A percentile compares a stretch with the other conserved stretches of the same genome.
These are phyloP conservation scores for Cryptococcus deneoformans DNA, from an alignment of 1,284 basidiomycete species.

Conservation along the genomic window DNA sequence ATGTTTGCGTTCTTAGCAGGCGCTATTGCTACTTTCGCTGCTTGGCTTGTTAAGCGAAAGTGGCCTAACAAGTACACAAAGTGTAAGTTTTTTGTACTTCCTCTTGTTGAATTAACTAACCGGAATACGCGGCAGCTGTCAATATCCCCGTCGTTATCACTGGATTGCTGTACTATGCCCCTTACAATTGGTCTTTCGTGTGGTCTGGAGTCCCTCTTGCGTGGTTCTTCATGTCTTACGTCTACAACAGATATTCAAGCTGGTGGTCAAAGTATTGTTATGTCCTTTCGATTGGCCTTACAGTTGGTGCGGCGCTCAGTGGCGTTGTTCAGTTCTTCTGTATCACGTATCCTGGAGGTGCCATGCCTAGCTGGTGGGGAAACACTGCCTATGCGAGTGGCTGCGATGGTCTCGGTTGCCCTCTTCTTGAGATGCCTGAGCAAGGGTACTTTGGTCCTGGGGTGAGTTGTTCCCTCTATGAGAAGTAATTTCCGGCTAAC, in stretches of 20 bases:
- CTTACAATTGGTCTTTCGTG: constrained; percentile 19
- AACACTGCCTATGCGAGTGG: constrained; percentile 7
- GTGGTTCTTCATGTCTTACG: constrained; percentile 20
- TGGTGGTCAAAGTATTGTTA: constrained; percentile 23
- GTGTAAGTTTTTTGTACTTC: constrained; percentile 17
- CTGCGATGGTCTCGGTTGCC: constrained; percentile 18
- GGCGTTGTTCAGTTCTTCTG: constrained; percentile 18
- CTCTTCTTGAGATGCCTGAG: constrained; percentile 12
- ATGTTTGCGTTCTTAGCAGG: constrained; percentile 18
- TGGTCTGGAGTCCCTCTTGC: constrained; percentile 17
- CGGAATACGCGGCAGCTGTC: no score
- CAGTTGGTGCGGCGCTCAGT: constrained; percentile 11
- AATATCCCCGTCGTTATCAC: constrained; percentile 9
- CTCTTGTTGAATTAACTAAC: constrained; percentile 4
- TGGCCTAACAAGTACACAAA: constrained; percentile 16
- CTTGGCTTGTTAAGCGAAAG: constrained; percentile 13
- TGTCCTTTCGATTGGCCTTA: constrained; percentile 17
- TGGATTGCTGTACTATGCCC: constrained; percentile 14
- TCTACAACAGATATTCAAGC: constrained; percentile 10
- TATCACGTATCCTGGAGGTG: constrained; percentile 14
- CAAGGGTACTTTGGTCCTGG: constrained; percentile 20
- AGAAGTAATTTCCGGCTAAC: no score
- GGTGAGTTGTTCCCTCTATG: constrained; percentile 5
- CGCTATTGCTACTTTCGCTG: constrained; percentile 4
- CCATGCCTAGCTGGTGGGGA: constrained; percentile 17